Evolutionary conservation across 345 rosid genomes (phyloP).

Genomic region (Eucalyptus brandiana): DNA sequence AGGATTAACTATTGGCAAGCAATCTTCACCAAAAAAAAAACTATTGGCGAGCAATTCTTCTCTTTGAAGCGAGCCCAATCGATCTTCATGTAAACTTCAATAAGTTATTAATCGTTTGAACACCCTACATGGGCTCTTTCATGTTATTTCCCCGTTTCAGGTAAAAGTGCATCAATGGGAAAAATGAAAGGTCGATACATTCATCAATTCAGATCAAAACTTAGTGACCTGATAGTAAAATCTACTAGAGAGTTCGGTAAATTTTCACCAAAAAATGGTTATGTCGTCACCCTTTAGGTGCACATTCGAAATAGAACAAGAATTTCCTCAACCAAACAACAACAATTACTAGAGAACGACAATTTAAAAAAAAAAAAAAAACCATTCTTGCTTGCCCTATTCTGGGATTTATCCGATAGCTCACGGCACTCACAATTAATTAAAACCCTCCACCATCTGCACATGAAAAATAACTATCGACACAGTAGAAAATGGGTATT

Average conservation of each 20-base stretch:
- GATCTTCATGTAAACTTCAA: not conserved
- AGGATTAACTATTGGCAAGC: not conserved
- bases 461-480: not conserved
- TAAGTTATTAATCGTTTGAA: not conserved
- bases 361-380: not conserved
- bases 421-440: not conserved
- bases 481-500: not conserved
- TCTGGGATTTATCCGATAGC: not conserved
- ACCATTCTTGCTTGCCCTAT: not conserved
- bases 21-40: too few relatives aligned
- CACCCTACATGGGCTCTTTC: not conserved
- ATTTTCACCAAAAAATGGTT: not conserved
- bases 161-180: not conserved
- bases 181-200: not conserved
- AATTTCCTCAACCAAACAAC: not conserved
- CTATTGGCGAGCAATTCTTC: not conserved
- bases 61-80: not conserved
- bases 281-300: not conserved
- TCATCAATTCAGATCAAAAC: not conserved
- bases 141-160: not conserved
- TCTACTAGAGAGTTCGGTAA: not conserved
- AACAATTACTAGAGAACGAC: not conserved
- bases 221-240: not conserved
- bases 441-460: not conserved
- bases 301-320: not conserved